A percentile compares a stretch with the other conserved stretches of the same genome.
Conservation (phyloP, 1,284 basidiomycete genomes). For the Moesziomyces globuligerus region DNA sequence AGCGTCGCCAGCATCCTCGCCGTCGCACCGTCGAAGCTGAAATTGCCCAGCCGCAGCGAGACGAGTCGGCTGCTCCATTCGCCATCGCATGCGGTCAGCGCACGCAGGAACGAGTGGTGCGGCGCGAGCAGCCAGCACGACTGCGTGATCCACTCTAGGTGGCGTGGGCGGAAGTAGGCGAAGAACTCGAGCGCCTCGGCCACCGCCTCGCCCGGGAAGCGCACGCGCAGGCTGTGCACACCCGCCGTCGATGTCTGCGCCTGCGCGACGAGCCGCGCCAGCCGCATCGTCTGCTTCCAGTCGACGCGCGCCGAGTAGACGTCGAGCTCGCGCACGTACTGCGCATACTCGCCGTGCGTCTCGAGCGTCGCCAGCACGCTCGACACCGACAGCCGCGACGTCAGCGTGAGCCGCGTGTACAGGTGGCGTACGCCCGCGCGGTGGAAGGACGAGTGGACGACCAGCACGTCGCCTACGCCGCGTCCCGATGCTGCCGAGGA, state of each 20-base stretch:
- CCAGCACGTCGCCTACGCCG: neutral
- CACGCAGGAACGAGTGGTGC: slow-evolving; percentile 16
- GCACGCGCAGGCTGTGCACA: neutral
- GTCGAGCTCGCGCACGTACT: slow-evolving; percentile 3
- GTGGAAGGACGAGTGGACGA: neutral
- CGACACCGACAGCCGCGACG: slow-evolving; percentile 2
- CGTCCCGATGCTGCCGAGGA: neutral
- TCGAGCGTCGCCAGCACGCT: slow-evolving; percentile 1
- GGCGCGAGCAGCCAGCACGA: slow-evolving; percentile 8
- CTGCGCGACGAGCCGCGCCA: slow-evolving; percentile 1
- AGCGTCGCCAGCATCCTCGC: slow-evolving; percentile 1
- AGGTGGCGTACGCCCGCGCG: slow-evolving; percentile 3
- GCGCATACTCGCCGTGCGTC: neutral
- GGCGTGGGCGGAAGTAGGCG: neutral
- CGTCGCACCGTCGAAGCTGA: slow-evolving; percentile 4
- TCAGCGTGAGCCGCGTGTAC: neutral
- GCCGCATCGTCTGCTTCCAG: slow-evolving; percentile 1
- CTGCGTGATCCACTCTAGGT: slow-evolving; percentile 9
- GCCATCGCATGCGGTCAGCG: neutral
- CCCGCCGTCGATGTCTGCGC: no score
- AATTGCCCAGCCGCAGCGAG: slow-evolving; percentile 11
- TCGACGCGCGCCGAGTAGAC: slow-evolving; percentile 8
- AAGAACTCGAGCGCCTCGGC: slow-evolving; percentile 8
- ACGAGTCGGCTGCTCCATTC: slow-evolving; percentile 59
- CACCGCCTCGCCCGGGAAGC: neutral